phyloP scores from a whole-genome alignment of 305 asterid genomes.

The Fraxinus sp. region DNA sequence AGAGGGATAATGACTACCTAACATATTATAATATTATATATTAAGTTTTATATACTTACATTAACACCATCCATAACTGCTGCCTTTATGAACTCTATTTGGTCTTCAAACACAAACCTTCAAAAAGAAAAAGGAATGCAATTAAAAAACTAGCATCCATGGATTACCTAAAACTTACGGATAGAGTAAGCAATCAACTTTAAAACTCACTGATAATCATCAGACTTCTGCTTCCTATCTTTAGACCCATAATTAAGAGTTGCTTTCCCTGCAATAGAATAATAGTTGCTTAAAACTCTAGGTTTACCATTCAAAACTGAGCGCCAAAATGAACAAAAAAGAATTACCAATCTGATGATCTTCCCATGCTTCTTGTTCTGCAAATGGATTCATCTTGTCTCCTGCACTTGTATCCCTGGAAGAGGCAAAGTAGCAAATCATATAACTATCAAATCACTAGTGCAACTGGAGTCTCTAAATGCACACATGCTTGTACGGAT shows the following conservation, averaged over 20 bases:
- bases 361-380: conserved; percentile 98
- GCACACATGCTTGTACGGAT: neutral
- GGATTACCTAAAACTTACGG: conserved; percentile 17
- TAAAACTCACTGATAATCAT: conserved; percentile 75
- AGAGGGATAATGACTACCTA: conserved; percentile 5
- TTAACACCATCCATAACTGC: conserved; percentile 73
- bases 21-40: neutral
- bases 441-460: conserved; percentile 12
- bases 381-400: conserved; percentile 83
- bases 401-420: conserved; percentile 70
- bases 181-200: conserved; percentile 5
- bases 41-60: conserved; percentile 31
- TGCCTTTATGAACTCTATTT: conserved; percentile 87
- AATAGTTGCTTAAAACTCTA: conserved; percentile 22
- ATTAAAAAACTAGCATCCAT: conserved; percentile 6
- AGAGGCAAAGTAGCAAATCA: conserved; percentile 21
- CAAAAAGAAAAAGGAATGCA: conserved; percentile 14
- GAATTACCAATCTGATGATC: conserved; percentile 80
- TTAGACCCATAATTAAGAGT: conserved; percentile 81
- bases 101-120: conserved; percentile 83
- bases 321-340: neutral
- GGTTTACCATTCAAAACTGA: conserved; percentile 12
- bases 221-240: conserved; percentile 55
- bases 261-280: conserved; percentile 57
- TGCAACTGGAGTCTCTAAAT: conserved; percentile 1